A percentile compares a stretch with the other conserved stretches of the same genome.
phyloP scores from a whole-genome alignment of 441 rosid species.

The Francoa sonchifolia region DNA sequence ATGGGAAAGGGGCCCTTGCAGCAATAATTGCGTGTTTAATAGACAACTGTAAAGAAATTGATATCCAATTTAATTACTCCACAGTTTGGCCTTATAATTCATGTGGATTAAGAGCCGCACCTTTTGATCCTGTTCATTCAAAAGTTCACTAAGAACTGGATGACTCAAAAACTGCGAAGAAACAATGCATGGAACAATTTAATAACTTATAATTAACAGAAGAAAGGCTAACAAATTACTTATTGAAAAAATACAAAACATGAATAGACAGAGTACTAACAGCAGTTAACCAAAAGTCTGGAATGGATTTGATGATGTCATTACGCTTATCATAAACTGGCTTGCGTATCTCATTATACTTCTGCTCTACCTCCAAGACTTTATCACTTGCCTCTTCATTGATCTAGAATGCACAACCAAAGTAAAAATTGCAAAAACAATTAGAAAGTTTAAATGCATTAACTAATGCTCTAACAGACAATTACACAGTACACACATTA shows the following conservation, averaged over 20 bases:
- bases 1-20: too few relatives aligned
- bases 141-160: conserved; percentile 66
- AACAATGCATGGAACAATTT: background rate
- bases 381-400: conserved; percentile 93
- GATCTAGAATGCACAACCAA: conserved; percentile 30
- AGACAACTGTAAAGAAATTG: too few relatives aligned
- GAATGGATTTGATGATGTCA: conserved; percentile 68
- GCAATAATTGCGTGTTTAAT: too few relatives aligned
- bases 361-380: conserved; percentile 92
- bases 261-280: conserved; percentile 30
- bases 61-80: background rate
- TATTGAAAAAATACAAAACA: background rate
- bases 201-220: background rate
- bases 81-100: background rate
- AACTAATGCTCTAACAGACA: background rate
- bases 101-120: conserved; percentile 23
- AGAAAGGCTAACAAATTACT: background rate
- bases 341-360: conserved; percentile 66
- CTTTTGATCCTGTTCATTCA: conserved; percentile 91
- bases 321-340: conserved; percentile 79
- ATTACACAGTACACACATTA: too few relatives aligned
- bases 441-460: background rate
- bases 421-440: background rate
- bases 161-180: conserved; percentile 76
- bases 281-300: conserved; percentile 95